phyloP scores from a whole-genome alignment of 495 filamentous ascomycete species.

The Penicillium desertorum region DNA sequence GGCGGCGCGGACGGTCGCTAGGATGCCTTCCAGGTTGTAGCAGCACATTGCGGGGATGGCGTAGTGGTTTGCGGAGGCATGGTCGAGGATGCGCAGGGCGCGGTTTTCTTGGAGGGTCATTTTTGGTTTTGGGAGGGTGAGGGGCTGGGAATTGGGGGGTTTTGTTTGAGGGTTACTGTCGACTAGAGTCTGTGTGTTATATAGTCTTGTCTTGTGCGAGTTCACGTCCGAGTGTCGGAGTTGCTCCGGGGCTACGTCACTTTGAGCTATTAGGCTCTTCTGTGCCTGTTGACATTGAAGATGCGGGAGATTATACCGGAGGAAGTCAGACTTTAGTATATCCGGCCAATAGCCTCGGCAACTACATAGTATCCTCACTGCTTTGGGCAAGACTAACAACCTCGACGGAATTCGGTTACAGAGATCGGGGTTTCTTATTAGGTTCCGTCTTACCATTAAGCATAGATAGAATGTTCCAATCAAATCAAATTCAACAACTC shows the following conservation, averaged over 20 bases:
- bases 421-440: background rate
- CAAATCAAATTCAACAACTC: background rate
- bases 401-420: too few relatives aligned
- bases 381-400: too few relatives aligned
- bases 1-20: constrained; percentile 75
- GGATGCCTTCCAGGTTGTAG: constrained; percentile 84
- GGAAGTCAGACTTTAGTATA: too few relatives aligned
- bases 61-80: constrained; percentile 63
- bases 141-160: background rate
- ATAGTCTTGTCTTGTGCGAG: constrained; percentile 4
- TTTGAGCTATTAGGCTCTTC: background rate
- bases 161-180: background rate
- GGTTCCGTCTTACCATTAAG: background rate
- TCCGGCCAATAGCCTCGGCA: too few relatives aligned
- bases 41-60: constrained; percentile 75
- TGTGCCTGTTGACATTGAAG: background rate
- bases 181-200: background rate
- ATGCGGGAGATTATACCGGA: background rate
- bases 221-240: constrained; percentile 12
- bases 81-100: constrained; percentile 66
- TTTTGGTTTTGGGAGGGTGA: constrained; percentile 17
- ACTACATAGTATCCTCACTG: too few relatives aligned
- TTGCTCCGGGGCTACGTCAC: constrained; percentile 11
- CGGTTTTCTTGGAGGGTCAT: constrained; percentile 62
- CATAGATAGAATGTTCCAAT: background rate